Evolutionary conservation across 1,284 basidiomycete species (phyloP).

Genomic region (Ceratobasidium sp.): DNA sequence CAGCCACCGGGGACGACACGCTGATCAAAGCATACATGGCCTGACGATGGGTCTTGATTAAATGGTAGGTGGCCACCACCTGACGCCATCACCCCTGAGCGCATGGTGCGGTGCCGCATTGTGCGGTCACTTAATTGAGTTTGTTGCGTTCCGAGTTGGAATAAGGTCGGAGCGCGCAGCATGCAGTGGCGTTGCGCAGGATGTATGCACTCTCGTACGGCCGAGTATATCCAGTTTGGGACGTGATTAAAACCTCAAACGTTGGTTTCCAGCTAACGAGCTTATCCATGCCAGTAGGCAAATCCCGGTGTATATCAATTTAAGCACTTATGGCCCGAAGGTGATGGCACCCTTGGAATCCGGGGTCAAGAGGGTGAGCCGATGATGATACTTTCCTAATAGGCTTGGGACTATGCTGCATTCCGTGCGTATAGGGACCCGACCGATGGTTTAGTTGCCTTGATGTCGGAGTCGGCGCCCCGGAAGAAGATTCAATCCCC

Average conservation of each 20-base stretch:
- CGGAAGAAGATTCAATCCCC: background rate
- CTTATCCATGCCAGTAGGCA: background rate
- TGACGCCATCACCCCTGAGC: background rate
- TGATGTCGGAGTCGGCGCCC: background rate
- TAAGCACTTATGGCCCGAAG: conserved; percentile 20
- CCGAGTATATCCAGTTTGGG: background rate
- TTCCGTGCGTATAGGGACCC: background rate
- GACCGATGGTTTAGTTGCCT: background rate
- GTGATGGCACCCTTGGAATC: background rate
- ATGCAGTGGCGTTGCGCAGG: background rate
- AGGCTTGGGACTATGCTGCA: conserved; percentile 2
- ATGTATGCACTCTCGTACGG: background rate
- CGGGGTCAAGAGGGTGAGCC: conserved; percentile 11
- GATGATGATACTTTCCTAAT: background rate
- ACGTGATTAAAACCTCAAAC: conserved; percentile 7
- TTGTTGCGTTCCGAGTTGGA: background rate
- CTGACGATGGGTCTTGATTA: background rate
- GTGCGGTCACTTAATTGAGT: background rate
- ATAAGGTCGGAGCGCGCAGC: background rate
- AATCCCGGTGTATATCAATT: background rate
- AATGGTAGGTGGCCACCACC: background rate
- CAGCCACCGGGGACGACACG: conserved; percentile 1
- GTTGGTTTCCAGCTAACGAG: background rate
- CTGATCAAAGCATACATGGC: background rate
- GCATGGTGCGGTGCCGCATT: conserved; percentile 8